Conservation (phyloP, 371 early-diverging fungal species). For the Mucor irregularis region DNA sequence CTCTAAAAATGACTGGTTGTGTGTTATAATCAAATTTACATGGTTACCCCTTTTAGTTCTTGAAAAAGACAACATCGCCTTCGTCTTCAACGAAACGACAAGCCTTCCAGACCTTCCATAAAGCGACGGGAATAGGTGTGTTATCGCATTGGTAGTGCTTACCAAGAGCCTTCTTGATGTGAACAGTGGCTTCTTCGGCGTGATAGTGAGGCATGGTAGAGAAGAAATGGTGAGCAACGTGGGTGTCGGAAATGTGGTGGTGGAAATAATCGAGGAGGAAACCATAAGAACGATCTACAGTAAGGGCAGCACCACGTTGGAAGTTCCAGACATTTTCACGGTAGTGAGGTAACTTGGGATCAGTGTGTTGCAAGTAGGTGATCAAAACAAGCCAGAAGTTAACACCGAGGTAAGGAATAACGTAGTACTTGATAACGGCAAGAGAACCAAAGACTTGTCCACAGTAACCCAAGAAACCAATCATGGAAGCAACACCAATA, state of each 20-base stretch:
- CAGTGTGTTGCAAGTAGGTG: conserved; percentile 89
- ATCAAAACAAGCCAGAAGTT: conserved; percentile 89
- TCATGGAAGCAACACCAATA: conserved; percentile 62
- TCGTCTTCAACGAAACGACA: conserved; percentile 88
- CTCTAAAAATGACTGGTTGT: no score
- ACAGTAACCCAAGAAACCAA: conserved; percentile 56
- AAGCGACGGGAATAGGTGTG: conserved; percentile 61
- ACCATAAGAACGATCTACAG: conserved; percentile 86
- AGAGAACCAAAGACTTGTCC: conserved; percentile 55
- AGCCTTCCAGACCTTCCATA: conserved; percentile 61
- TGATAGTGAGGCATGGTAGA: conserved; percentile 92
- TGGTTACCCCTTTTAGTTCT: no score
- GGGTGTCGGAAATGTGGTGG: conserved; percentile 83
- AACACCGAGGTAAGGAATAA: conserved; percentile 81
- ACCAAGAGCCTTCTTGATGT: conserved; percentile 74
- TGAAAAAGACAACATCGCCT: conserved; percentile 45
- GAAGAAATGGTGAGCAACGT: conserved; percentile 89
- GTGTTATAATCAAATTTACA: no score
- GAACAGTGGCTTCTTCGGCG: conserved; percentile 80
- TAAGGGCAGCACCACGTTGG: conserved; percentile 79
- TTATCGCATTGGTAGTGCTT: conserved; percentile 72
- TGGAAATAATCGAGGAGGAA: conserved; percentile 75
- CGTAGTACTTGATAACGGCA: conserved; percentile 75
- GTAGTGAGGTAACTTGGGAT: conserved; percentile 81
- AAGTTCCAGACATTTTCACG: conserved; percentile 80